Percentiles rank a stretch among this genome's conserved stretches.
These are phyloP conservation scores for Vanderwaltozyma verrucispora DNA, from an alignment of 805 yeast genomes.

Conservation along the genomic window DNA sequence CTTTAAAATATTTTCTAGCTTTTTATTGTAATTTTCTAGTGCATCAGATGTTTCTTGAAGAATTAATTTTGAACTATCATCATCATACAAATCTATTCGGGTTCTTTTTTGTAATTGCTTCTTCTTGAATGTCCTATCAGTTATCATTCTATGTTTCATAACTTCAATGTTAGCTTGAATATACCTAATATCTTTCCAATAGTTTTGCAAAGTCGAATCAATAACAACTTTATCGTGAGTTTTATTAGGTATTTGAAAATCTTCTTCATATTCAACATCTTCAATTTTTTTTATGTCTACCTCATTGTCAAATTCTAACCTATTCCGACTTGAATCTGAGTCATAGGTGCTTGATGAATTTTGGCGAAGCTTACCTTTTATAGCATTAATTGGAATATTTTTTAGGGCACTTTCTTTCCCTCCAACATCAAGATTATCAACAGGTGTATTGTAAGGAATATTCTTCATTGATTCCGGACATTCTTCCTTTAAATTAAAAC, in stretches of 20 bases:
- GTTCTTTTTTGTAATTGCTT: conserved; percentile 13
- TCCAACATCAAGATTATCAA: neutral
- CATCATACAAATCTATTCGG: conserved; percentile 7
- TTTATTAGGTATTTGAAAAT: neutral
- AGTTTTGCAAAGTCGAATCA: conserved; percentile 16
- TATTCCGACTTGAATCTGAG: neutral
- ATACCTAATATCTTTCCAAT: conserved; percentile 20
- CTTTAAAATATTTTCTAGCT: conserved; percentile 19
- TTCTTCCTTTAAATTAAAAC: neutral
- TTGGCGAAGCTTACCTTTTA: neutral
- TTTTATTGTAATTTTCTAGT: conserved; percentile 15
- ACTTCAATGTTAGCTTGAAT: conserved; percentile 16
- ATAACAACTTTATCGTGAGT: conserved; percentile 5
- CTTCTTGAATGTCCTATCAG: conserved; percentile 13
- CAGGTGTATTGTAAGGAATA: neutral
- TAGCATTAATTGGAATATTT: neutral
- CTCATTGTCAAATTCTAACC: neutral
- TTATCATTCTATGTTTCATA: conserved; percentile 20
- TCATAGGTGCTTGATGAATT: neutral
- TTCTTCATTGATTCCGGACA: neutral
- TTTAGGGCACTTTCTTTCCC: neutral
- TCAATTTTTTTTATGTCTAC: neutral
- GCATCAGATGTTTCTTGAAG: conserved; percentile 11
- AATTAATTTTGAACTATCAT: conserved; percentile 11
- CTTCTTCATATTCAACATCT: neutral